phyloP scores from a whole-genome alignment of 305 asterid species.

The Striga hermonthica region DNA sequence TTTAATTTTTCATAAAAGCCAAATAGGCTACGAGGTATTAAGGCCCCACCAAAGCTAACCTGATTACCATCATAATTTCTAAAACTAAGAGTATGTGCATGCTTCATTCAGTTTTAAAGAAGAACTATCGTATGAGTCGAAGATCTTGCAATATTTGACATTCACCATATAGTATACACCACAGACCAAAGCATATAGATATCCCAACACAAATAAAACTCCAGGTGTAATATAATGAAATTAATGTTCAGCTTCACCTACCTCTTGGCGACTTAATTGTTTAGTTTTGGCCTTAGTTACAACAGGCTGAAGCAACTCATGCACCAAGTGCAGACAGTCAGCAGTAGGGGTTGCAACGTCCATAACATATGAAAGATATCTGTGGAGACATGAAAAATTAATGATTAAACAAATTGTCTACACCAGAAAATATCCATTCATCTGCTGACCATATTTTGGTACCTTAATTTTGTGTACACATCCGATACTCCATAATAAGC shows the following conservation, averaged over 20 bases:
- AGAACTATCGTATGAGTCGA: no score
- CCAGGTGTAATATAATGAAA: no score
- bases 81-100: no score
- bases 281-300: slow-evolving; percentile 58
- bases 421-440: not conserved
- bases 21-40: no score
- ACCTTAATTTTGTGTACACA: slow-evolving; percentile 86
- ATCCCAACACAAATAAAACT: no score
- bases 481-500: slow-evolving; percentile 89
- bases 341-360: slow-evolving; percentile 98
- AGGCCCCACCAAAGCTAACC: no score
- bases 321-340: slow-evolving; percentile 75
- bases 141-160: no score
- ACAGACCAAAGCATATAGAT: no score
- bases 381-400: slow-evolving; percentile 29
- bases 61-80: no score
- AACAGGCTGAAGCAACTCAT: slow-evolving; percentile 80
- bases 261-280: slow-evolving; percentile 93
- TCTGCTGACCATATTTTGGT: slow-evolving; percentile 10
- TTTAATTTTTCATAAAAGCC: no score
- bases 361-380: slow-evolving; percentile 91
- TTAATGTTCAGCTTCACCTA: slow-evolving; percentile 32
- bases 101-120: no score
- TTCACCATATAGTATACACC: no score
- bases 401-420: slow-evolving; percentile 12